Conservation (phyloP, 73 alveolate species). For the Symbiodinium pilosum region DNA sequence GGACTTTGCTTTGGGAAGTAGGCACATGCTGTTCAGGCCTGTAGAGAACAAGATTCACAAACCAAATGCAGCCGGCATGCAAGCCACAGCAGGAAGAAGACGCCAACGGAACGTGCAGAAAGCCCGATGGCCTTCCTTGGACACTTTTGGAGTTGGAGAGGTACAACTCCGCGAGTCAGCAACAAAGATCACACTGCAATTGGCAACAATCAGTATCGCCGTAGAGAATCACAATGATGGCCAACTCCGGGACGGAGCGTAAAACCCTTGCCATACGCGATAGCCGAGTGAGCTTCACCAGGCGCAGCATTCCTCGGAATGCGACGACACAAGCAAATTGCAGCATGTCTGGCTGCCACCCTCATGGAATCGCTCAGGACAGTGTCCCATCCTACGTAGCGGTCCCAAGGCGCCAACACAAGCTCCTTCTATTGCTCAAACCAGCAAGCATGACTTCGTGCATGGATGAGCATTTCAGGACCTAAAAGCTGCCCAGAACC, state of each 20-base stretch:
- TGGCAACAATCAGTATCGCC: no score
- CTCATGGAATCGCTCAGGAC: no score
- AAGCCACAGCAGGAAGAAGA: constrained; percentile 70
- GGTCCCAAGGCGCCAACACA: no score
- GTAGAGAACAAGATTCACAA: neutral
- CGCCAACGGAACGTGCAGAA: constrained; percentile 70
- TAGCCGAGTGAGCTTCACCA: constrained; percentile 86
- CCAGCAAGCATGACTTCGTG: no score
- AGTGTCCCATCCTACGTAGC: no score
- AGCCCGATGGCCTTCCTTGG: constrained; percentile 87
- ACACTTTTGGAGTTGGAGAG: no score
- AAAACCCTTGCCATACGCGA: constrained; percentile 51
- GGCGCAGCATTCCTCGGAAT: constrained; percentile 56
- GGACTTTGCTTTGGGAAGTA: neutral
- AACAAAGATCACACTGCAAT: no score
- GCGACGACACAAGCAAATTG: neutral
- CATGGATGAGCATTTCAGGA: no score
- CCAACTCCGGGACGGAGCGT: constrained; percentile 80
- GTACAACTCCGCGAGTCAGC: no score
- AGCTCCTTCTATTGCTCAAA: no score
- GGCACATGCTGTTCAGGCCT: neutral
- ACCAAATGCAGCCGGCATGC: neutral
- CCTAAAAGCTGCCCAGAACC: no score
- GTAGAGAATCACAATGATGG: constrained; percentile 66
- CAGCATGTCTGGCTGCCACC: no score